These are phyloP conservation scores for Hemisphaericaspora nanyangensis DNA, from an alignment of 805 yeast species.

Conservation along the genomic window DNA sequence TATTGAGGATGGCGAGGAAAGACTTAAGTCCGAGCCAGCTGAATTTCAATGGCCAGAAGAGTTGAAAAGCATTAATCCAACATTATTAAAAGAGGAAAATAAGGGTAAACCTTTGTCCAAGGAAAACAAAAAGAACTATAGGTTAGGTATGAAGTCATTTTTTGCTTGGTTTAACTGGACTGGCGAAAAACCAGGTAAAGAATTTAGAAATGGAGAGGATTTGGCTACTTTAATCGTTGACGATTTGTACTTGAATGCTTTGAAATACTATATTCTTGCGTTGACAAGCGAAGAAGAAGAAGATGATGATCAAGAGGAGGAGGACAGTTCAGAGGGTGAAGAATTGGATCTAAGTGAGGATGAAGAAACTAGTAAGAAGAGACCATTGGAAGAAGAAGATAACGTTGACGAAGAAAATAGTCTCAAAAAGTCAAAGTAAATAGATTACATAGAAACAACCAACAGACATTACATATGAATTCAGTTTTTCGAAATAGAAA, in stretches of 20 bases:
- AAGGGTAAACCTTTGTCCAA: constrained; percentile 32
- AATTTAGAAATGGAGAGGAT: constrained; percentile 74
- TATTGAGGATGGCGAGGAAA: constrained; percentile 52
- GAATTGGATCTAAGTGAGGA: constrained; percentile 53
- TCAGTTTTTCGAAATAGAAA: no score
- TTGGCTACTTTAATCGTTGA: constrained; percentile 69
- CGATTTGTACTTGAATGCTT: constrained; percentile 81
- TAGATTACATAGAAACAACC: neutral
- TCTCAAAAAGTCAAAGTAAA: constrained; percentile 4
- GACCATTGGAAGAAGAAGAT: constrained; percentile 1
- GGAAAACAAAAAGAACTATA: constrained; percentile 58
- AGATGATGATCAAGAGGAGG: constrained; percentile 40
- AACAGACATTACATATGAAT: no score
- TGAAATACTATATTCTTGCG: constrained; percentile 76
- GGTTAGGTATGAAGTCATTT: constrained; percentile 75
- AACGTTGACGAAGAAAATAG: neutral
- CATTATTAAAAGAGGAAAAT: constrained; percentile 35
- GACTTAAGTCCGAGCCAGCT: constrained; percentile 50
- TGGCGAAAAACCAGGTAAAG: constrained; percentile 72
- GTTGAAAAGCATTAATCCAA: constrained; percentile 54
- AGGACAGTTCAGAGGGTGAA: constrained; percentile 45
- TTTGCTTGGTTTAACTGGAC: constrained; percentile 89
- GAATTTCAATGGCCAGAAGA: constrained; percentile 68
- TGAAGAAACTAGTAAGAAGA: constrained; percentile 24
- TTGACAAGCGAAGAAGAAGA: constrained; percentile 58